These are phyloP conservation scores for Suillus subalutaceus DNA, from an alignment of 768 basidiomycete species.

Conservation along the genomic window DNA sequence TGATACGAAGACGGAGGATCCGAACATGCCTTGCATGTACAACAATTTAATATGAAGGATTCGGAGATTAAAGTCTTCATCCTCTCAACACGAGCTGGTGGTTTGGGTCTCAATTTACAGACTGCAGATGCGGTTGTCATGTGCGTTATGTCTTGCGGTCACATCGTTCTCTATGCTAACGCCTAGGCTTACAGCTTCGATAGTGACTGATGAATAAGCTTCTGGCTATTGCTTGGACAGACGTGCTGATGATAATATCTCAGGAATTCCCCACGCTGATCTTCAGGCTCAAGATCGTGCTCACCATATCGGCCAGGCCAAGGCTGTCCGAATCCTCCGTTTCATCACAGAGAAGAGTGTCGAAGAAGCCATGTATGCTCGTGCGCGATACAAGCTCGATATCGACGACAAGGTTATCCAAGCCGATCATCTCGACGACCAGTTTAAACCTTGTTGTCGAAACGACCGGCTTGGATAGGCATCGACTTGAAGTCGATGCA, in stretches of 20 bases:
- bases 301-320: conserved; percentile 99
- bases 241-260: conserved; percentile 8
- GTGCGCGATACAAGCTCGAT: conserved; percentile 94
- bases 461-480: no score
- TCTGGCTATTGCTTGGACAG: background rate
- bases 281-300: conserved; percentile 99
- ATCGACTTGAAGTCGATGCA: conserved; percentile 98
- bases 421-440: conserved; percentile 98
- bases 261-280: conserved; percentile 98
- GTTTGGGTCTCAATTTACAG: conserved; percentile 92
- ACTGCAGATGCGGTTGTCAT: conserved; percentile 97
- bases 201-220: conserved; percentile 60
- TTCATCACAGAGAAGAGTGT: conserved; percentile 99
- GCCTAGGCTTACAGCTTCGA: conserved; percentile 57
- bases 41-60: conserved; percentile 82
- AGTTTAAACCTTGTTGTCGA: no score
- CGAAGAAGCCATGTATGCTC: conserved; percentile 96
- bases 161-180: conserved; percentile 16
- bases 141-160: conserved; percentile 44
- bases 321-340: conserved; percentile 93
- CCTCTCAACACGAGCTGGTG: conserved; percentile 91
- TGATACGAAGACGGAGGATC: conserved; percentile 95
- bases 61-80: conserved; percentile 93
- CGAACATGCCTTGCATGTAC: conserved; percentile 86
- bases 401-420: conserved; percentile 99